Conservation (phyloP, 441 rosid species). For the Mallotus repandus region DNA sequence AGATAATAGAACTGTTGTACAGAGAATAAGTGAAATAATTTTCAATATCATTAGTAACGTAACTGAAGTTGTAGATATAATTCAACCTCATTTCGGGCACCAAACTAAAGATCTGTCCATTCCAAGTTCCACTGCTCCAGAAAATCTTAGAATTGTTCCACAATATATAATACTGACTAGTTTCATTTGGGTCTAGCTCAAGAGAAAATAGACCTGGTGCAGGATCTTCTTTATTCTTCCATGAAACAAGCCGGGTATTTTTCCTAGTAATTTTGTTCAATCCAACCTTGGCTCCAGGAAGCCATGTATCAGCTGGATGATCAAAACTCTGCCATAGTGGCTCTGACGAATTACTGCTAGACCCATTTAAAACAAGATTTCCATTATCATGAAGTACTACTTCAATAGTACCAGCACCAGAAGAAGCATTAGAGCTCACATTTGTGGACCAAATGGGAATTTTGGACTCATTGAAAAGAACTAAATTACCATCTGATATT, state of each 20-base stretch:
- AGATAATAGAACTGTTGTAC: conserved; percentile 24
- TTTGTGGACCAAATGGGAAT: conserved; percentile 53
- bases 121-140: conserved; percentile 78
- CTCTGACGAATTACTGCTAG: conserved; percentile 24
- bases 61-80: conserved; percentile 54
- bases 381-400: conserved; percentile 59
- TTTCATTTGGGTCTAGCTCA: conserved; percentile 48
- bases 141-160: conserved; percentile 46
- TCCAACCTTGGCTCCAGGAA: conserved; percentile 60
- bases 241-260: conserved; percentile 45
- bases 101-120: conserved; percentile 30
- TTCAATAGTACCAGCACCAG: conserved; percentile 25
- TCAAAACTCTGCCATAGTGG: conserved; percentile 66
- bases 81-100: conserved; percentile 58
- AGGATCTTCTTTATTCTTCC: conserved; percentile 60
- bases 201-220: conserved; percentile 74
- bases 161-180: conserved; percentile 38
- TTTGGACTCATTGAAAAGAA: conserved; percentile 39
- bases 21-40: conserved; percentile 57
- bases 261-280: conserved; percentile 36
- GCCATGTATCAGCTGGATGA: conserved; percentile 62
- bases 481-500: conserved; percentile 43
- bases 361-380: conserved; percentile 50
- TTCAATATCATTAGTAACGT: conserved; percentile 35
- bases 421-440: conserved; percentile 23